Evolutionary conservation across 306 rosid species (phyloP).

Genomic region (Malus orientalis): DNA sequence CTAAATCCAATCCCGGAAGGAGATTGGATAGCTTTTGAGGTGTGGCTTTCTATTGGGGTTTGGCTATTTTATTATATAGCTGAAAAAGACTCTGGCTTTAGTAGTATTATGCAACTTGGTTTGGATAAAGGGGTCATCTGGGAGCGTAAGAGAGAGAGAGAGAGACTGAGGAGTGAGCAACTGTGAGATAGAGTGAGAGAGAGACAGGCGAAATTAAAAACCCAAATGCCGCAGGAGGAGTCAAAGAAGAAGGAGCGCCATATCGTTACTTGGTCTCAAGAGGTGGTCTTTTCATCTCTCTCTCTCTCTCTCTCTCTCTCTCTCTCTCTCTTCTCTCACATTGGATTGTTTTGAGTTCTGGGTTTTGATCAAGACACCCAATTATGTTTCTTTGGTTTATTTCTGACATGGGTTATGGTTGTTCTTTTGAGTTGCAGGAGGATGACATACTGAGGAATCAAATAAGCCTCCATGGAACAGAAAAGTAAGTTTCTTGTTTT

Average conservation of each 20-base stretch:
- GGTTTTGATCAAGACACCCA: neutral
- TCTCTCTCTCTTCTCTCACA: neutral
- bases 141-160: constrained; percentile 61
- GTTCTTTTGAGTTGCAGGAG: constrained; percentile 56
- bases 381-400: neutral
- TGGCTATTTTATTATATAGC: constrained; percentile 19
- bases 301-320: neutral
- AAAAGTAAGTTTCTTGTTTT: constrained; percentile 49
- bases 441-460: constrained; percentile 89
- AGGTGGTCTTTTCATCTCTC: constrained; percentile 38
- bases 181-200: neutral
- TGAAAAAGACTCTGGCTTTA: constrained; percentile 43
- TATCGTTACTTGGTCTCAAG: constrained; percentile 93
- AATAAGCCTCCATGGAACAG: constrained; percentile 80
- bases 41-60: constrained; percentile 15
- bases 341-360: neutral
- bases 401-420: constrained; percentile 27
- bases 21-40: neutral
- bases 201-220: constrained; percentile 14
- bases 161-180: constrained; percentile 20
- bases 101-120: constrained; percentile 69
- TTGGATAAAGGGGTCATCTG: constrained; percentile 34
- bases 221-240: constrained; percentile 60
- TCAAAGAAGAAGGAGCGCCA: constrained; percentile 99
- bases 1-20: neutral